These are phyloP conservation scores for Colletotrichum sp. DNA, from an alignment of 2,329 filamentous ascomycete species.

Conservation along the genomic window DNA sequence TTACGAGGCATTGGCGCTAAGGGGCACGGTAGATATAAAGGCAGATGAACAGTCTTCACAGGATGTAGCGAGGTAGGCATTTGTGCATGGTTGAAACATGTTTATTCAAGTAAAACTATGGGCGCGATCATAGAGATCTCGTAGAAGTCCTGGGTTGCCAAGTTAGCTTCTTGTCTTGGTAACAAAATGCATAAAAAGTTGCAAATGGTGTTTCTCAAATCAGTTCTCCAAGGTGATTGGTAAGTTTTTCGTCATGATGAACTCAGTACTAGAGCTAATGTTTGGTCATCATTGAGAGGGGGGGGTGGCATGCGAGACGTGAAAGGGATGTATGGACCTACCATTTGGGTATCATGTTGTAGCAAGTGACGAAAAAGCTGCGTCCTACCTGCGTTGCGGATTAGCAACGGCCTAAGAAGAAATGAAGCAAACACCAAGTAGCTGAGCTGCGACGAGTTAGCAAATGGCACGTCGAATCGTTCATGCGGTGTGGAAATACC, in stretches of 20 bases:
- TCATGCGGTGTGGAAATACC: constrained; percentile 30
- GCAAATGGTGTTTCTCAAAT: constrained; percentile 37
- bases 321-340: not conserved
- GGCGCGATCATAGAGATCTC: not conserved
- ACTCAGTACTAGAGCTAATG: constrained; percentile 55
- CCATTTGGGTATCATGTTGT: not conserved
- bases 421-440: not conserved
- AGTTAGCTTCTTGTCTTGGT: not conserved
- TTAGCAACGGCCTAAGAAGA: not conserved
- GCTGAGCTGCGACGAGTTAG: not conserved
- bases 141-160: not conserved
- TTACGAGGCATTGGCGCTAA: not conserved
- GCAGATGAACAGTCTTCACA: not conserved
- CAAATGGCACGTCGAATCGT: not conserved
- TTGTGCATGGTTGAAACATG: not conserved
- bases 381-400: not conserved
- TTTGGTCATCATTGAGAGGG: constrained; percentile 53
- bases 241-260: constrained; percentile 57
- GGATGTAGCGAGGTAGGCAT: not conserved
- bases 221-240: constrained; percentile 69
- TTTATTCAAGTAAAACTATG: not conserved
- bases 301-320: not conserved
- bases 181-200: not conserved
- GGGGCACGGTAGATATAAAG: not conserved
- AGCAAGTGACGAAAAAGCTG: constrained; percentile 14